These are phyloP conservation scores for Chamaecrista fasciculata DNA, from an alignment of 306 rosid genomes.

Conservation along the genomic window DNA sequence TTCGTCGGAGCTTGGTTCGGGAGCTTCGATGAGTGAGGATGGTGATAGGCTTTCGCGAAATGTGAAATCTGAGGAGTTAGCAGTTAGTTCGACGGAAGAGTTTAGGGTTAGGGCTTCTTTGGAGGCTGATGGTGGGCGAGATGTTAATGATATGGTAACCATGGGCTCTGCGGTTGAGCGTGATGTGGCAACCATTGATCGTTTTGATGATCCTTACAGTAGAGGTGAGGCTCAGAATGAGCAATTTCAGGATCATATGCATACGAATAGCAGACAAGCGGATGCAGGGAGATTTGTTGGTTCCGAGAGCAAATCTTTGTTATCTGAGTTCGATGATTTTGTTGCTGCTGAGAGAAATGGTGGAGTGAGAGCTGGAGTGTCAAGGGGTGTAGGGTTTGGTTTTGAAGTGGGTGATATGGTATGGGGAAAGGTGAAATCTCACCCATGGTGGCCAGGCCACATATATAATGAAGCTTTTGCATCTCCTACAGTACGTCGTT, in stretches of 20 bases:
- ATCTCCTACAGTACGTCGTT: conserved; percentile 66
- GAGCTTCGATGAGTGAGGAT: conserved; percentile 35
- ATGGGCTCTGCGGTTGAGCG: conserved; percentile 22
- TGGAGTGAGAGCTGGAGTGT: conserved; percentile 36
- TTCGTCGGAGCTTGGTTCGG: conserved; percentile 39
- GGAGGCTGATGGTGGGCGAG: conserved; percentile 32
- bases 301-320: conserved; percentile 48
- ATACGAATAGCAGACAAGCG: conserved; percentile 1
- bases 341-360: conserved; percentile 72
- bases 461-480: conserved; percentile 78
- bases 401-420: conserved; percentile 88
- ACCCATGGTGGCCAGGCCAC: conserved; percentile 99
- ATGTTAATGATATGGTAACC: conserved; percentile 27
- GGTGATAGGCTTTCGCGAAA: conserved; percentile 32
- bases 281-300: conserved; percentile 26
- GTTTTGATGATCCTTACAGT: conserved; percentile 1
- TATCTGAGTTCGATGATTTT: conserved; percentile 74
- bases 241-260: conserved; percentile 18
- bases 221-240: conserved; percentile 22
- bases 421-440: conserved; percentile 98
- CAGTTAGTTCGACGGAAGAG: conserved; percentile 30
- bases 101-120: conserved; percentile 42
- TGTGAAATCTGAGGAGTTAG: conserved; percentile 39
- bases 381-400: conserved; percentile 63
- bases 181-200: conserved; percentile 28